These are phyloP conservation scores for Sapria himalayana DNA, from an alignment of 345 rosid genomes.

Conservation along the genomic window DNA sequence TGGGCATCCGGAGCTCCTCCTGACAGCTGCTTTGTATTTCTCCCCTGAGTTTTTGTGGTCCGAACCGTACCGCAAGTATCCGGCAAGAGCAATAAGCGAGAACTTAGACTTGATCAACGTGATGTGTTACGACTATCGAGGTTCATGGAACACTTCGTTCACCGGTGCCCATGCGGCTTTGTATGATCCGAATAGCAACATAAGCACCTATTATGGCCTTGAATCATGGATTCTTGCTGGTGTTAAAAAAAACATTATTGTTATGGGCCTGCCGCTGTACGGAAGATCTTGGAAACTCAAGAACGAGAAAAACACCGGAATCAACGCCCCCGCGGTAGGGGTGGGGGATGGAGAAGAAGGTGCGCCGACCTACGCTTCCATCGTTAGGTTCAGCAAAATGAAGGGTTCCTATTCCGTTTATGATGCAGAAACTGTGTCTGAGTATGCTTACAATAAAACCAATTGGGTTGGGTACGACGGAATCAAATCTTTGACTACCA, in stretches of 20 bases:
- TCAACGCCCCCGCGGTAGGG: conserved; percentile 18
- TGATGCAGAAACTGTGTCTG: conserved; percentile 11
- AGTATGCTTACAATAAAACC: conserved; percentile 12
- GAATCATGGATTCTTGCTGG: conserved; percentile 20
- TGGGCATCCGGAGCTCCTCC: conserved; percentile 14
- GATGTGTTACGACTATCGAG: conserved; percentile 21
- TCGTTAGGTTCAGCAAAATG: conserved; percentile 8
- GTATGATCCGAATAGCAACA: conserved; percentile 9
- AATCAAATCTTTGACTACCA: conserved; percentile 8
- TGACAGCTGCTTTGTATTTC: conserved; percentile 40
- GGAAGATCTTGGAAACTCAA: conserved; percentile 23
- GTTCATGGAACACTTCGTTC: conserved; percentile 17
- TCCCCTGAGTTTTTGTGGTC: conserved; percentile 14
- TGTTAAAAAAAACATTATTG: conserved; percentile 13
- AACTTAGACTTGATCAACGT: conserved; percentile 19
- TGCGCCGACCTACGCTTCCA: conserved; percentile 7
- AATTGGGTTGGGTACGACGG: conserved; percentile 30
- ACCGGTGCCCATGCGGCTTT: conserved; percentile 16
- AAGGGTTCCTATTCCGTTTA: conserved; percentile 7
- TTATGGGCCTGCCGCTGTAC: conserved; percentile 26
- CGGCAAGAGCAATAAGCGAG: conserved; percentile 11
- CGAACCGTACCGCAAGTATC: conserved; percentile 11
- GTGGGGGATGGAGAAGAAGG: conserved; percentile 16
- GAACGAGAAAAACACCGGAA: conserved; percentile 10
- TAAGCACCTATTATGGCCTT: conserved; percentile 19